Evolutionary conservation across 176 grass and related monocot genomes (phyloP), one percentile per base, ranked within the genome.

Genomic region (Tillandsia fasciculata): DNA sequence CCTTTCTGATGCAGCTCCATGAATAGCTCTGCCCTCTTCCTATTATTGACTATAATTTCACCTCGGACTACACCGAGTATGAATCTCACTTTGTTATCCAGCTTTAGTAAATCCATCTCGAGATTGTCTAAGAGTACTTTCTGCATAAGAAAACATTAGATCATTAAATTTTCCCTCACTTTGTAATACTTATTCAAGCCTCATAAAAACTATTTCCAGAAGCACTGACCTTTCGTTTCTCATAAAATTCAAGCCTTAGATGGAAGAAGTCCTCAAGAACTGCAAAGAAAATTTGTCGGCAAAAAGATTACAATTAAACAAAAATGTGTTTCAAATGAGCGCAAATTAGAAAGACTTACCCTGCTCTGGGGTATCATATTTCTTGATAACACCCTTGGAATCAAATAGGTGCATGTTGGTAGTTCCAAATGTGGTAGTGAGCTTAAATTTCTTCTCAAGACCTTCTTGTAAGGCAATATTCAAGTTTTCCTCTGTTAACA

Each of bases 381-480:
- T 99, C 48, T 74, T 78, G n/a, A 99, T 99, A 72, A 79, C 84
- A 11, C 89, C 84, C 12, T 88, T 68, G 0, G 77, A 66, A 59
- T 87, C 87, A 86, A 99, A 99, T 72, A 99, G 72, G 70, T 99
- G 94, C 94, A 99, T 99, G 68, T 99, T 99, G 52, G 94, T 78
- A 18, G 87, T 99, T 26, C 77, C 77, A n/a, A 99, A 73, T 26
- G 86, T 81, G 15, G 94, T 90, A 29, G 90, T 93, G 64, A 99
- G 29, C 77, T 90, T 99, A 64, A 99, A 93, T 54, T 89, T 99
- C 75, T 93, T 99, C 75, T 76, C 66, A 7, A 99, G 70, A 2
- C 94, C 94, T 99, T 99, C 94, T 77, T 88, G 68, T 53, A 47
- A 73, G 29, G 87, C 94, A 56, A 84, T 67, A 12, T 82, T 86